Evolutionary conservation across 2,329 filamentous ascomycete species (phyloP), one percentile per base, ranked within the genome.

Genomic region (Clonostachys sp.): DNA sequence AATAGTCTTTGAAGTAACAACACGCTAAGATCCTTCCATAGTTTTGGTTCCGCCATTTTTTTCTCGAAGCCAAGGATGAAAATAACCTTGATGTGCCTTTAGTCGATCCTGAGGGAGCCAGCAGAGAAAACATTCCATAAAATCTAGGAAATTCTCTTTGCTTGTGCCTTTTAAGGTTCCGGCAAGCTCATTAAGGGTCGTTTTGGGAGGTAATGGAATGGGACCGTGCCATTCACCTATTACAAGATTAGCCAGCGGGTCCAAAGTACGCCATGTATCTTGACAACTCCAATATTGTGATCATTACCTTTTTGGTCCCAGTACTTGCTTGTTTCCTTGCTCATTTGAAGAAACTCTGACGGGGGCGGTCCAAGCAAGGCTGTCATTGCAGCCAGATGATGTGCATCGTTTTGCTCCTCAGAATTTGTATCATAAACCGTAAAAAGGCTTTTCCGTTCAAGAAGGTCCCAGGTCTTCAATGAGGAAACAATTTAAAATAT

Each of bases 341-440:
- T 57, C 24, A 48, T 56, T 33, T 49, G 42, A 1, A 61, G 52
- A 10, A 64, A 60, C 36, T 50, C 53, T 4, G 40, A 43, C 1
- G 60, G 60, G 8, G 60, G 61, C 2, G 59, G 58, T 2, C 61
- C 60, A 24, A 62, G 51, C 0, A 62, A 52, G 2, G 59, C 55
- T 2, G 55, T 57, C 50, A 64, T 61, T 16, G 54, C 53, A 14
- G 59, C 61, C 4, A 62, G 49, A 42, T 64, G 60, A 41, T 58
- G 48, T 8, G 58, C 55, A 8, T 61, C 51, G 42, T 64, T 63
- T 2, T 45, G 42, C 41, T 58, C 57, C 41, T 45, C 4, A 5
- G 48, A 54, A 3, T 55, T 50, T 7, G 41, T 9, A n/a, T 60
- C 55, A 42, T 59, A 61, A 7, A 58, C 42, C 1, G 44, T 35